Conservation (phyloP, 768 basidiomycete genomes). For the Naganishia kalamii region DNA sequence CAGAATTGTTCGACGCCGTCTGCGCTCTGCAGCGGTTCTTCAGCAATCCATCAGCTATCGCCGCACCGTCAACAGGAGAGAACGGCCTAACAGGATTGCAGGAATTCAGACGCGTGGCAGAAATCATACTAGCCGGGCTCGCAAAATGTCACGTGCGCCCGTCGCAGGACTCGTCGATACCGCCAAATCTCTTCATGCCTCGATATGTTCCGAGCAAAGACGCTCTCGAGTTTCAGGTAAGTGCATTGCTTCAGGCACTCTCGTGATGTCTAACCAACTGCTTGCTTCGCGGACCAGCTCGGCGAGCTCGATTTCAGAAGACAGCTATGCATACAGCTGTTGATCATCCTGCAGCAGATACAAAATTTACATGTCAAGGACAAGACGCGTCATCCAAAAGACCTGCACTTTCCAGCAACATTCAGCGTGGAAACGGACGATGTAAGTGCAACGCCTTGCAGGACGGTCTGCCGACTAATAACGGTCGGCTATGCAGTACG, state of each 20-base stretch:
- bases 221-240: neutral
- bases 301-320: constrained; percentile 1
- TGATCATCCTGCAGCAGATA: constrained; percentile 16
- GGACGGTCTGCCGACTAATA: neutral
- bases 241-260: neutral
- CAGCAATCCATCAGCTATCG: neutral
- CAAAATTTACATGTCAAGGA: constrained; percentile 16
- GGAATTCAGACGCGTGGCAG: neutral
- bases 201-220: constrained; percentile 8
- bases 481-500: neutral
- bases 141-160: neutral
- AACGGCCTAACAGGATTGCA: neutral
- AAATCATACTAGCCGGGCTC: neutral
- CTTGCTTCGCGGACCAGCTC: neutral
- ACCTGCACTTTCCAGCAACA: constrained; percentile 15
- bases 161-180: no score
- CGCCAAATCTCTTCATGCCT: neutral
- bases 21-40: constrained; percentile 3
- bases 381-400: constrained; percentile 19
- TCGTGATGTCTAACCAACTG: neutral
- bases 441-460: constrained; percentile 6
- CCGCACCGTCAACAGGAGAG: neutral
- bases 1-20: neutral
- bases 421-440: constrained; percentile 15
- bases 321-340: constrained; percentile 15